Percentiles rank a stretch among this genome's conserved stretches.
Conservation (phyloP, 1,284 basidiomycete species). For the Stygiomarasmius scandens region DNA sequence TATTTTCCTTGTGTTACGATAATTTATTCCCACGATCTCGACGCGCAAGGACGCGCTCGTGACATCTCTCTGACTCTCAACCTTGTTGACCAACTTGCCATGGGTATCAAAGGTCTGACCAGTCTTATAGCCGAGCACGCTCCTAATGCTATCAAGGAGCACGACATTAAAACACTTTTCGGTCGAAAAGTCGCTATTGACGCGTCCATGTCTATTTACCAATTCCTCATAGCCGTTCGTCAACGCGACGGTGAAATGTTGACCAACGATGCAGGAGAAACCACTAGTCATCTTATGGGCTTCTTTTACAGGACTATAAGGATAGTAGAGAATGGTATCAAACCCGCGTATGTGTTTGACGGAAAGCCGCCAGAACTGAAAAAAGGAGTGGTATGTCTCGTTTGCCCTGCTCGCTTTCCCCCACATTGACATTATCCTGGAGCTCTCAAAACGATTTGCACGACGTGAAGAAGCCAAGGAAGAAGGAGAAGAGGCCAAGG, state of each 20-base stretch:
- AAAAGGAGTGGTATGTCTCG: slow-evolving; percentile 82
- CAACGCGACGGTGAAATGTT: slow-evolving; percentile 97
- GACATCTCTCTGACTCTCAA: slow-evolving; percentile 1
- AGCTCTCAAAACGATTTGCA: slow-evolving; percentile 94
- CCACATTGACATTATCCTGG: slow-evolving; percentile 13
- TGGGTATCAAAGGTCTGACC: slow-evolving; percentile 95
- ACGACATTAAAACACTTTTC: slow-evolving; percentile 96
- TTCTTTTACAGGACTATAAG: slow-evolving; percentile 97
- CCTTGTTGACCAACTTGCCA: slow-evolving; percentile 27
- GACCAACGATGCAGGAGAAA: slow-evolving; percentile 96
- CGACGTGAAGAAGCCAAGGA: slow-evolving; percentile 91
- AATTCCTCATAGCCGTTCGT: slow-evolving; percentile 97
- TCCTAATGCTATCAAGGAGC: slow-evolving; percentile 85
- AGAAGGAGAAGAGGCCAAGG: slow-evolving; percentile 95
- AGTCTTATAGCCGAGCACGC: slow-evolving; percentile 89
- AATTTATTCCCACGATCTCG: neutral
- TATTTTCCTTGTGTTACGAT: too few relatives aligned
- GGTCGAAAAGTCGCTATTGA: slow-evolving; percentile 99
- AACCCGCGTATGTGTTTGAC: slow-evolving; percentile 98
- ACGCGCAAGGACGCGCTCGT: neutral
- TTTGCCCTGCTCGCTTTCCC: neutral
- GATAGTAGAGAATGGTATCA: slow-evolving; percentile 99
- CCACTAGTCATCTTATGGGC: slow-evolving; percentile 97
- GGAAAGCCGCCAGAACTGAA: slow-evolving; percentile 98
- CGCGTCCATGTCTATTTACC: slow-evolving; percentile 94